Evolutionary conservation across 345 rosid species (phyloP).

Genomic region (Euphorbia lathyris): DNA sequence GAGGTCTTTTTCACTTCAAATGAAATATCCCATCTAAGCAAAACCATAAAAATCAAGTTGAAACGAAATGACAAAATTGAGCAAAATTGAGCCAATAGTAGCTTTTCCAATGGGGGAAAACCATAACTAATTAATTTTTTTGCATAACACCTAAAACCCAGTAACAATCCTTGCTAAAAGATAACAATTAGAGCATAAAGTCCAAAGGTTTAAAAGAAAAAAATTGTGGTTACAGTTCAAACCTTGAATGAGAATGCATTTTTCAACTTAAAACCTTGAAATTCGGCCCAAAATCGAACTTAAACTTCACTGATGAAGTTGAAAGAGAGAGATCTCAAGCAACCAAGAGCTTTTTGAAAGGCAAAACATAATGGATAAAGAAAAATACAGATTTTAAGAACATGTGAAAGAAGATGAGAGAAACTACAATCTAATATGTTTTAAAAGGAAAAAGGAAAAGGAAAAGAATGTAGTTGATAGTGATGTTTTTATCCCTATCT

Average conservation of each 20-base stretch:
- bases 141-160: background rate
- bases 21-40: background rate
- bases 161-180: background rate
- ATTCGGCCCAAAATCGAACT: background rate
- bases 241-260: background rate
- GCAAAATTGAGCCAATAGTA: background rate
- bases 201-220: background rate
- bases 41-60: background rate
- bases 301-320: background rate
- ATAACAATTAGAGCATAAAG: conserved; percentile 6
- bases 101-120: background rate
- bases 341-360: background rate
- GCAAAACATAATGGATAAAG: background rate
- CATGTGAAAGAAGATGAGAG: background rate
- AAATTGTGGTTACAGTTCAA: background rate
- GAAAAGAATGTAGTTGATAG: too few species aligned
- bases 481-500: too few species aligned
- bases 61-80: background rate
- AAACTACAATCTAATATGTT: background rate
- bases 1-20: conserved; percentile 7
- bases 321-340: background rate
- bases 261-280: background rate
- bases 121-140: background rate
- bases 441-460: background rate
- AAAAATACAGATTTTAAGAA: background rate